Conservation (phyloP, 768 basidiomycete genomes). For the Tulasnella sp. region DNA sequence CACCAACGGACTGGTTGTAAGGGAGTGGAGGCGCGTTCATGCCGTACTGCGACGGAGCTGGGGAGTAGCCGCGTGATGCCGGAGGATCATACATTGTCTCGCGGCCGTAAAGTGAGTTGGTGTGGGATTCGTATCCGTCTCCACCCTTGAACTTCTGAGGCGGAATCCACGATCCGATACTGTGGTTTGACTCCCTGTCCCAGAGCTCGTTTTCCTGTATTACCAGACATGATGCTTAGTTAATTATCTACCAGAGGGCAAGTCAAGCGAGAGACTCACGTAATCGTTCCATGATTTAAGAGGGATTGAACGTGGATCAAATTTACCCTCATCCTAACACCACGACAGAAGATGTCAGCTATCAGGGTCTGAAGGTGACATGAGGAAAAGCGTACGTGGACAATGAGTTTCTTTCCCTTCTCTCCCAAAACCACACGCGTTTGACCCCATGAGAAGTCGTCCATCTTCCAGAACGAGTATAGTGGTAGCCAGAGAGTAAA, state of each 20-base stretch:
- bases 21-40: slow-evolving; percentile 24
- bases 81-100: slow-evolving; percentile 74
- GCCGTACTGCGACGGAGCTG: slow-evolving; percentile 53
- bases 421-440: slow-evolving; percentile 91
- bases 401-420: slow-evolving; percentile 87
- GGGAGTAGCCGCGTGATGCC: slow-evolving; percentile 49
- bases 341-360: slow-evolving; percentile 1
- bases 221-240: not conserved
- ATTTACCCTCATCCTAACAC: slow-evolving; percentile 87
- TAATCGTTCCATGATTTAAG: slow-evolving; percentile 97
- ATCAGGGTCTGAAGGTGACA: not conserved
- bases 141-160: slow-evolving; percentile 53
- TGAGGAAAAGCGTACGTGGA: slow-evolving; percentile 56
- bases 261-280: slow-evolving; percentile 34
- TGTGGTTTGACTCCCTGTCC: slow-evolving; percentile 96
- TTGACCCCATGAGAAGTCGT: slow-evolving; percentile 93
- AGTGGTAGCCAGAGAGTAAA: slow-evolving; percentile 90
- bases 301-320: slow-evolving; percentile 86
- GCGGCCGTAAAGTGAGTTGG: slow-evolving; percentile 74
- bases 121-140: slow-evolving; percentile 64
- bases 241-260: not conserved
- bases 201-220: slow-evolving; percentile 84
- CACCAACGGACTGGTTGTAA: not conserved
- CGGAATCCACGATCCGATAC: slow-evolving; percentile 86
- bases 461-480: slow-evolving; percentile 97